Evolutionary conservation across 768 basidiomycete genomes (phyloP), one percentile per base, ranked within the genome.

Genomic region (Tricholoma bakamatsutake): DNA sequence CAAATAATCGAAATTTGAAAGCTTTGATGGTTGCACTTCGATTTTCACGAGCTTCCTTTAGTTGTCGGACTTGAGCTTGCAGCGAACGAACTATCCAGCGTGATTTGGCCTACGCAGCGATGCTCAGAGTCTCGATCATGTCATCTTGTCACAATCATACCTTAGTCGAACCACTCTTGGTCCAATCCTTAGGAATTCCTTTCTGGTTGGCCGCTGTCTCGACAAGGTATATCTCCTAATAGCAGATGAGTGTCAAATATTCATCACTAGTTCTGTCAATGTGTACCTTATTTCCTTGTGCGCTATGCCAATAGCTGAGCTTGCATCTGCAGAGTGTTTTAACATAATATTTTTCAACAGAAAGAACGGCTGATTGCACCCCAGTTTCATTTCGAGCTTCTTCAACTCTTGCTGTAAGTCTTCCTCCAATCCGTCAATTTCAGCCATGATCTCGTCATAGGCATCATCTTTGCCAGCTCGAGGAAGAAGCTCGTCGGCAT

Each of bases 1-100:
- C 80, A 62, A 79, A 96, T 15, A 95, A 73, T 37, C 85, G 81
- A 64, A 76, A 80, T 66, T 87, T 90, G 76, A 98, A 99, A 9
- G 82, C 79, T 67, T 88, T 93, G 71, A 93, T 83, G 5, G 85
- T 84, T 2, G 82, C 79, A 57, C 78, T 89, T 39, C 88, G 85
- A 54, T 84, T 92, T 71, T 99, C 97, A 40, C 92, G 83, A 3
- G 93, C 94, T 72, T 99, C 97, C 71, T 98, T 98, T 31, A 97
- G 77, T 55, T 83, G 72, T 17, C 92, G 85, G 51, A 98, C 81
- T 30, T 83, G 83, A 4, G 79, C 63, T 55, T 84, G 81, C 2
- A 93, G 79, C 24, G 87, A 77, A 1, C 87, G 86, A 5, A 93
- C 87, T 5, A 84, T 74, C 76, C 87, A 99, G 18, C 97, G 88